A percentile compares a stretch with the other conserved stretches of the same genome.
phyloP scores from a whole-genome alignment of 441 rosid genomes.

The Euphorbia celastroides region DNA sequence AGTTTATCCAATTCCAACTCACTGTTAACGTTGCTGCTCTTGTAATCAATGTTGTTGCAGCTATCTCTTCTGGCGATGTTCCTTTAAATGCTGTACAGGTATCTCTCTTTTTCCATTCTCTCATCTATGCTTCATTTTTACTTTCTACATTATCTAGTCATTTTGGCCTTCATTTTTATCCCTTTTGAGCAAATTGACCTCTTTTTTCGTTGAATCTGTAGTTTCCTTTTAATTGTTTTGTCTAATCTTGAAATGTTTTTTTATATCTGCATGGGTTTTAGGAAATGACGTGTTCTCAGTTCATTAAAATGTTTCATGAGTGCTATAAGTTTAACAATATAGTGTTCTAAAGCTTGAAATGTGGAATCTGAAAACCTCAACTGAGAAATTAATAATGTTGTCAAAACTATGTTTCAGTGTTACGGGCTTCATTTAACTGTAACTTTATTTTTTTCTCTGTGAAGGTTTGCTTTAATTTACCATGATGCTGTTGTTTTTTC shows the following conservation, averaged over 20 bases:
- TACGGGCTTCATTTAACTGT: not conserved
- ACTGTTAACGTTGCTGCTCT: constrained; percentile 81
- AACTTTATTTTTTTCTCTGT: not conserved
- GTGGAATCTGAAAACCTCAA: not conserved
- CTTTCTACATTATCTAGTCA: not conserved
- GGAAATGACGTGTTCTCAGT: not conserved
- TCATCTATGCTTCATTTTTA: too few relatives aligned
- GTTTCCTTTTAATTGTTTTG: not conserved
- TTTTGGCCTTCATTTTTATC: not conserved
- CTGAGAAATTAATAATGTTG: too few relatives aligned
- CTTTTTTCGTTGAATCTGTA: not conserved
- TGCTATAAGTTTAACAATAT: not conserved
- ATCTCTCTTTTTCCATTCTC: too few relatives aligned
- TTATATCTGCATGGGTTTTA: not conserved
- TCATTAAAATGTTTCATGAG: not conserved
- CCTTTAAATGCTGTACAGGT: constrained; percentile 91
- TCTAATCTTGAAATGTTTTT: not conserved
- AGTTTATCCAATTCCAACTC: constrained; percentile 77
- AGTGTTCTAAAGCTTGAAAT: not conserved
- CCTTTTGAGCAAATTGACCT: not conserved
- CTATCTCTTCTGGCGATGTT: constrained; percentile 66
- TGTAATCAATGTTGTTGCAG: constrained; percentile 68
- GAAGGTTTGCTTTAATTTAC: not conserved
- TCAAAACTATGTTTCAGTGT: too few relatives aligned
- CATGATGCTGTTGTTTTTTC: not conserved